Conservation (phyloP, 2,329 filamentous ascomycete genomes). For the Aotearoamyces nothofagi region DNA sequence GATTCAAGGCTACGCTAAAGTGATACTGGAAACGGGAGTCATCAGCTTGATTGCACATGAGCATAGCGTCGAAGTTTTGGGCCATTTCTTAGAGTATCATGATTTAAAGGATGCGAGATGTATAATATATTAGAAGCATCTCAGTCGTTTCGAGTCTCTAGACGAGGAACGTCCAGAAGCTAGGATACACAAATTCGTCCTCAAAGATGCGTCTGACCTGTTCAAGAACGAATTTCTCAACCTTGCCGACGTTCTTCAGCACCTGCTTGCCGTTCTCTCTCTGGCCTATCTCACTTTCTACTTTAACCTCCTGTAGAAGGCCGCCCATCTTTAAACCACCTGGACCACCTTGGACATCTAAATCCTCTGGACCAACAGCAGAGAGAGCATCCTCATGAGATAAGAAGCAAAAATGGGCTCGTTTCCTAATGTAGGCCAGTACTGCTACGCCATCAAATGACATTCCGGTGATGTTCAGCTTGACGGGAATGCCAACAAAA, state of each 20-base stretch:
- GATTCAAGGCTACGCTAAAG: conserved; percentile 50
- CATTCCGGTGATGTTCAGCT: conserved; percentile 86
- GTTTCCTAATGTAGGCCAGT: conserved; percentile 75
- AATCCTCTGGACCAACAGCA: conserved; percentile 31
- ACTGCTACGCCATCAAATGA: conserved; percentile 93
- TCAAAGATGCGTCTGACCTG: conserved; percentile 96
- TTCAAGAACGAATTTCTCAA: conserved; percentile 92
- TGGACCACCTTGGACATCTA: conserved; percentile 11
- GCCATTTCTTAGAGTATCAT: too few species aligned
- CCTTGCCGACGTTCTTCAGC: conserved; percentile 95
- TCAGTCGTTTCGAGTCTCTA: too few species aligned
- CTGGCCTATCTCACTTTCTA: conserved; percentile 95
- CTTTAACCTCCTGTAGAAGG: conserved; percentile 78
- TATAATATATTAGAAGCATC: too few species aligned
- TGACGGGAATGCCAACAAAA: conserved; percentile 90
- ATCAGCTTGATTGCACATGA: too few species aligned
- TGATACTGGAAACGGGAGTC: conserved; percentile 5
- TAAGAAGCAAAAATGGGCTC: conserved; percentile 87
- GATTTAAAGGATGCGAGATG: too few species aligned
- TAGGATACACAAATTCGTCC: conserved; percentile 96
- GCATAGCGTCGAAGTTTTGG: conserved; percentile 12
- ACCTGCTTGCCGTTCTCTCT: conserved; percentile 86
- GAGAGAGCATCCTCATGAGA: conserved; percentile 81
- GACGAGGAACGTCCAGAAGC: conserved; percentile 94
- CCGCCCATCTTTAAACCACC: conserved; percentile 43